These are phyloP conservation scores for Lactarius akahatsu DNA, from an alignment of 768 basidiomycete genomes.

Conservation along the genomic window DNA sequence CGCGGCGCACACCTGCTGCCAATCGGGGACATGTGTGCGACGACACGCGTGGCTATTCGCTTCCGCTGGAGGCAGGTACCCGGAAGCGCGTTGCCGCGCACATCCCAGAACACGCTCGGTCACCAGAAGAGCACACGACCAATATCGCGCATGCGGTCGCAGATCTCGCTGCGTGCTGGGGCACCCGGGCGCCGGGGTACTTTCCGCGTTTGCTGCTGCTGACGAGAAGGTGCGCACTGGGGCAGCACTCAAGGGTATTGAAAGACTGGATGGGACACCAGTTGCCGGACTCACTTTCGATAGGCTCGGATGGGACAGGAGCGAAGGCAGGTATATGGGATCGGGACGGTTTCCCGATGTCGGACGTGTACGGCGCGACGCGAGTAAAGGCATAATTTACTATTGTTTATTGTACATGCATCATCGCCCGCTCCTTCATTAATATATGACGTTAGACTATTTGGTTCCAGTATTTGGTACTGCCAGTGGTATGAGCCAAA, in stretches of 20 bases:
- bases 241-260: constrained; percentile 44
- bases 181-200: constrained; percentile 37
- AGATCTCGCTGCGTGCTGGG: constrained; percentile 48
- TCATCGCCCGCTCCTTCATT: too few relatives aligned
- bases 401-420: background rate
- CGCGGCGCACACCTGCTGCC: constrained; percentile 53
- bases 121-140: constrained; percentile 57
- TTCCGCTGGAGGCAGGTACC: background rate
- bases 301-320: constrained; percentile 23
- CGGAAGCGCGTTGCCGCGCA: constrained; percentile 48
- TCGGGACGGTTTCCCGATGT: background rate
- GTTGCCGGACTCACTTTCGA: constrained; percentile 53
- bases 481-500: too few relatives aligned
- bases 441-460: too few relatives aligned
- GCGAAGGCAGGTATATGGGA: constrained; percentile 8
- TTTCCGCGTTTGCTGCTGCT: constrained; percentile 31
- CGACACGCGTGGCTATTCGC: constrained; percentile 13
- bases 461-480: too few relatives aligned
- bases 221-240: background rate
- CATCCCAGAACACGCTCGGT: constrained; percentile 51
- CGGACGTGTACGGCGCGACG: background rate
- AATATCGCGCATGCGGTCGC: constrained; percentile 51
- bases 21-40: constrained; percentile 47
- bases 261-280: constrained; percentile 56
- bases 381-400: too few relatives aligned